Evolutionary conservation across 2,329 filamentous ascomycete genomes (phyloP).

Genomic region (Xylariaceae sp.): DNA sequence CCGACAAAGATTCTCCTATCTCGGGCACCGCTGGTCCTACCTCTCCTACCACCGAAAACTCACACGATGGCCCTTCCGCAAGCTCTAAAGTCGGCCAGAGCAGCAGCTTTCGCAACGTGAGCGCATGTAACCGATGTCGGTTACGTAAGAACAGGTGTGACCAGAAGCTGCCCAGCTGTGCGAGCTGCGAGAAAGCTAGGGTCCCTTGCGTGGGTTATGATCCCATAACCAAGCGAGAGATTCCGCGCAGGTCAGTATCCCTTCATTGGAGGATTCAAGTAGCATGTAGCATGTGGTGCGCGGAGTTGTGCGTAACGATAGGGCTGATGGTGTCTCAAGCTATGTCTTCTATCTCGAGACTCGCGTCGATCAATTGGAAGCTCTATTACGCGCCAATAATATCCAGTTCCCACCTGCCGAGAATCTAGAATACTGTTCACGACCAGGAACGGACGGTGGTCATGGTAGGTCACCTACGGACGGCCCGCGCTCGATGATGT

Average conservation of each 20-base stretch:
- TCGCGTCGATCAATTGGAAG: slow-evolving; percentile 77
- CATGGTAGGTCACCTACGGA: slow-evolving; percentile 31
- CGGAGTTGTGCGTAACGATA: background rate
- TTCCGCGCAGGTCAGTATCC: slow-evolving; percentile 72
- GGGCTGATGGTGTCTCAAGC: slow-evolving; percentile 37
- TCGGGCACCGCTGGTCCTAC: slow-evolving; percentile 33
- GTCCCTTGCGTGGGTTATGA: slow-evolving; percentile 94
- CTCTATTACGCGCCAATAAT: slow-evolving; percentile 62
- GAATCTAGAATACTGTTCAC: slow-evolving; percentile 61
- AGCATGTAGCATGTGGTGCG: no score
- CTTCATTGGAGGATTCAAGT: no score
- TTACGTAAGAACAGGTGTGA: slow-evolving; percentile 93
- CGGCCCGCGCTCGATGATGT: slow-evolving; percentile 25
- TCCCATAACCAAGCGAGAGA: slow-evolving; percentile 92
- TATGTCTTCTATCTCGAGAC: slow-evolving; percentile 96
- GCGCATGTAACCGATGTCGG: slow-evolving; percentile 89
- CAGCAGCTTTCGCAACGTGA: slow-evolving; percentile 78
- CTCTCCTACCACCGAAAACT: slow-evolving; percentile 26
- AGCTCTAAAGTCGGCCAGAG: slow-evolving; percentile 49
- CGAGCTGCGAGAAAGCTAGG: slow-evolving; percentile 86
- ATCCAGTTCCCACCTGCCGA: slow-evolving; percentile 69
- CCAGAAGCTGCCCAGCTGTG: slow-evolving; percentile 85
- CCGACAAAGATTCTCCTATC: slow-evolving; percentile 39
- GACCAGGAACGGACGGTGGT: slow-evolving; percentile 36
- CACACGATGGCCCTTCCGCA: slow-evolving; percentile 25